Conservation (phyloP, 306 rosid genomes). For the Casuarina equisetifolia region DNA sequence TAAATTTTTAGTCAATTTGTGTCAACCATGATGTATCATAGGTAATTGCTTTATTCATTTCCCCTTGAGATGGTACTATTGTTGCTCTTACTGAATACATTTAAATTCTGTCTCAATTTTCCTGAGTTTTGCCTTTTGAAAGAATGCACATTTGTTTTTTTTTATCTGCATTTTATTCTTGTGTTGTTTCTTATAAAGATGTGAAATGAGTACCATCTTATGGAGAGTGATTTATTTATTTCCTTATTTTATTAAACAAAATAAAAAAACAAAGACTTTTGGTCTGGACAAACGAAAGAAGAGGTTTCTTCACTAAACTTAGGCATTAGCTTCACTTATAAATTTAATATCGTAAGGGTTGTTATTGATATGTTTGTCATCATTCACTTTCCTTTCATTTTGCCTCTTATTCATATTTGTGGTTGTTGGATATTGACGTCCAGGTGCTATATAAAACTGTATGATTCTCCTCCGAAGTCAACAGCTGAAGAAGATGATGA, state of each 20-base stretch:
- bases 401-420: neutral
- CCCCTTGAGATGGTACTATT: neutral
- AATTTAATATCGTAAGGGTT: neutral
- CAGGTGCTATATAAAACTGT: constrained; percentile 86
- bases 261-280: neutral
- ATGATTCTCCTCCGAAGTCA: constrained; percentile 86
- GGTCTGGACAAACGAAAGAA: neutral
- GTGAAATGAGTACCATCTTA: neutral
- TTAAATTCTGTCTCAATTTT: neutral
- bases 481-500: constrained; percentile 73
- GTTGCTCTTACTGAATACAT: neutral
- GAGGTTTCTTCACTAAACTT: neutral
- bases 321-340: neutral
- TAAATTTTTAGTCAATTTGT: neutral
- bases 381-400: neutral
- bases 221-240: neutral
- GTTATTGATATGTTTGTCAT: neutral
- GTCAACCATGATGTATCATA: neutral
- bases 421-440: constrained; percentile 16
- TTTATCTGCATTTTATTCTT: neutral
- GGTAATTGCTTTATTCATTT: neutral
- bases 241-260: neutral
- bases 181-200: neutral
- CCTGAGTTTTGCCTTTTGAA: neutral
- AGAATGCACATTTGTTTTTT: neutral